Evolutionary conservation across 2,329 filamentous ascomycete species (phyloP), one percentile per base, ranked within the genome.

Genomic region (Arthrocladium fulminans): DNA sequence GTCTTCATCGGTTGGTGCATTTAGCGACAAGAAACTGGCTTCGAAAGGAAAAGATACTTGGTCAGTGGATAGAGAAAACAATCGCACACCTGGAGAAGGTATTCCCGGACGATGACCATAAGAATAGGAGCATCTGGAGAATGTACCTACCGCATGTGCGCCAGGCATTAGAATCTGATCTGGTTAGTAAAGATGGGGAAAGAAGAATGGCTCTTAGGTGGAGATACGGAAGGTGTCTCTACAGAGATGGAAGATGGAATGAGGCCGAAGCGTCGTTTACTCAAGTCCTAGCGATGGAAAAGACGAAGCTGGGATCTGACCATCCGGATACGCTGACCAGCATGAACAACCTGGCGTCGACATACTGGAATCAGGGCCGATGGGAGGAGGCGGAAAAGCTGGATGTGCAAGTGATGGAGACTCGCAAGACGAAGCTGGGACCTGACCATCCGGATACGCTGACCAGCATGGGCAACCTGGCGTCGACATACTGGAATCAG

Each of bases 191-290:
- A 46, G 39, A 52, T 34, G 2, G 45, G 22, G 9, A n/a, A 23
- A 17, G 51, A 30, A 35, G 43, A 20, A 49, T 42, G 25, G 7
- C 24, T 24, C 39, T 53, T 23, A 42, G 53, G 20, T 30, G 34
- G 22, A 51, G 46, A 39, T 53, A 44, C 24, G 51, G 48, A 12
- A 15, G 22, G 17, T 53, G 51, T 39, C 70, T 97, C 53, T 84
- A 89, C 63, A 79, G 79, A 22, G 81, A 80, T 22, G 89, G 84
- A 29, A 84, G 85, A 71, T 45, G 42, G 17, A 35, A 51, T 9
- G 13, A 50, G 19, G 45, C 46, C 9, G 49, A 49, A 25, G 39
- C 47, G 29, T 4, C 53, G 5, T 47, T 51, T 29, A 29, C 39
- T 13, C 42, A 57, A 41, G 25, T 54, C 2, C n/a, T 51, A 3